Base-by-base conservation (phyloP, 805 yeast species). In the Candida pini region DNA sequence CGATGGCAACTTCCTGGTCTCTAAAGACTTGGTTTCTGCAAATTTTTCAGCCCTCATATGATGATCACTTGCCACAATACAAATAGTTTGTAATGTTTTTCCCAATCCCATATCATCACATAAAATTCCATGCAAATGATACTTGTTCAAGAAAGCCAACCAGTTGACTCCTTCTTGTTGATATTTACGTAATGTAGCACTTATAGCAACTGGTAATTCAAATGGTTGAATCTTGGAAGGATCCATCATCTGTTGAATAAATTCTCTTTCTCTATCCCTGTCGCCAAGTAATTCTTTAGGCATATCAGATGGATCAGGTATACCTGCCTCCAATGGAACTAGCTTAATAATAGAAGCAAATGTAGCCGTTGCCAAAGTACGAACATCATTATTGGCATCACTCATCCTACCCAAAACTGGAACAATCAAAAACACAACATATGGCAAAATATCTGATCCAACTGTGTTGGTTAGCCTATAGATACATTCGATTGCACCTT, bases 71-170 rank as follows among this genome's bases (percentile, higher is more conserved):
- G 98, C 85, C 35, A 92, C 88, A 46, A 94, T 90, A 62, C 98
- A 92, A 52, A 92, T 89, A 0, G 98, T 89, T 60, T 92, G 99
- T 40, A 92, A 68, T 0, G 99, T 92, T 57, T 92, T 92, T 34
- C 99, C 99, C 20, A 92, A 69, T 6, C 99, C 99, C 99, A 92
- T 92, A 76, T 92, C 99, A 58, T 92, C 99, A 76, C 98, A 92
- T 31, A 92, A 67, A 51, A 92, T 90, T 35, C 99, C 99, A 63
- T 92, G 99, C 34, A 92, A 66, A 58, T 90, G 96, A 55, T 92
- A 92, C 51, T 85, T 85, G 63, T 92, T 92, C 51, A 92, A 70
- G 54, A 92, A 92, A 7, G 96, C 96, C 35, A 92, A 68, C 99
- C 99, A 92, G 56, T 90, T 92, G 25, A 92, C 94, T 60, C 99